A percentile compares a stretch with the other conserved stretches of the same genome.
These are phyloP conservation scores for Thalassiosira oceanica DNA, from an alignment of 352 stramenopile species.

Conservation along the genomic window DNA sequence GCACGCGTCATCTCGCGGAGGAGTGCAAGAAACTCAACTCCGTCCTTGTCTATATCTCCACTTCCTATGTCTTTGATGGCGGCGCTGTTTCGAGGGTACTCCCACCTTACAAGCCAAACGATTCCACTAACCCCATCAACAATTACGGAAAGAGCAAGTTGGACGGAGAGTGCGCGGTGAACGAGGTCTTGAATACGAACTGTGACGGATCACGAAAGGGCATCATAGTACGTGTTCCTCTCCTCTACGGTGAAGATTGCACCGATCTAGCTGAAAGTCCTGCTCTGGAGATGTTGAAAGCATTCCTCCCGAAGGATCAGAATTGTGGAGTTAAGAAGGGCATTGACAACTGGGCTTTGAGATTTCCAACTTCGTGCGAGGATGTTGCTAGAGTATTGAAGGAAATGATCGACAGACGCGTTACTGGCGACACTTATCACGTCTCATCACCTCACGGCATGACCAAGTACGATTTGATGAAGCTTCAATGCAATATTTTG, in stretches of 20 bases:
- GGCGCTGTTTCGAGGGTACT: slow-evolving; percentile 13
- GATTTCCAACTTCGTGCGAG: slow-evolving; percentile 39
- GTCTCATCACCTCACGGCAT: slow-evolving; percentile 28
- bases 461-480: slow-evolving; percentile 33
- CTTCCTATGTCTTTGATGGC: slow-evolving; percentile 42
- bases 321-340: slow-evolving; percentile 2
- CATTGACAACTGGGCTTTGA: slow-evolving; percentile 38
- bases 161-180: slow-evolving; percentile 28
- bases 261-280: slow-evolving; percentile 30
- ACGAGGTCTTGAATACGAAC: slow-evolving; percentile 22
- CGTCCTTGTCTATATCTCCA: slow-evolving; percentile 42
- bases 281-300: slow-evolving; percentile 42
- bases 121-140: slow-evolving; percentile 23
- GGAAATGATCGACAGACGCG: slow-evolving; percentile 29
- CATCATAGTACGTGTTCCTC: slow-evolving; percentile 31
- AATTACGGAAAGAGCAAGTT: slow-evolving; percentile 42
- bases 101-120: slow-evolving; percentile 29
- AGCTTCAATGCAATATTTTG: slow-evolving; percentile 26
- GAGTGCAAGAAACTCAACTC: slow-evolving; percentile 4
- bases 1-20: slow-evolving; percentile 24
- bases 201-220: slow-evolving; percentile 3
- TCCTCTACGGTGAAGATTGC: slow-evolving; percentile 47
- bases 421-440: slow-evolving; percentile 31
- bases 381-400: slow-evolving; percentile 28
- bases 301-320: slow-evolving; percentile 9